Base-by-base conservation (phyloP, 371 early-diverging fungal species). In the Batkoa obscura region DNA sequence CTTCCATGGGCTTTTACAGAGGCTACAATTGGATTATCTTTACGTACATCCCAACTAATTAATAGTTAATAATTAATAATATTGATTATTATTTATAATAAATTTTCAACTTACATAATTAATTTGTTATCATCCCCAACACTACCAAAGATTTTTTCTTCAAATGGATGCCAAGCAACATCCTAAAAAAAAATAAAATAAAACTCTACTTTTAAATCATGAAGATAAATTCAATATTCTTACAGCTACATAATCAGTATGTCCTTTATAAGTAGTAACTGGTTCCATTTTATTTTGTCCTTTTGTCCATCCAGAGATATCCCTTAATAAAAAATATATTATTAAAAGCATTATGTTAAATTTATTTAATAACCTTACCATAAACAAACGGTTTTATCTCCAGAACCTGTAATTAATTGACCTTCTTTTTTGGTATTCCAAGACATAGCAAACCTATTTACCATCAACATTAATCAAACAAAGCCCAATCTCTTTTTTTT, bases 91-190 rank as follows among this genome's bases (percentile, higher is more conserved):
- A n/a, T n/a, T n/a, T n/a, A n/a, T n/a, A n/a, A n/a, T n/a, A n/a
- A n/a, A n/a, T n/a, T n/a, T n/a, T 54, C n/a, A 13, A 56, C 76
- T 68, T 79, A 86, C 83, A 97, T 78, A 60, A 92, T 68, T 46
- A 96, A 70, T 59, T 80, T 81, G 59, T 75, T 86, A 69, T 97
- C 97, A 68, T 95, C 96, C 34, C 91, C 96, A 37, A 97, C 97
- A 35, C 94, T 92, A 2, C 86, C 94, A 73, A 98, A 95, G 37
- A 94, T 60, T 56, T 76, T 68, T 31, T 80, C 79, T 65, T 85
- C 73, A 58, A 72, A 71, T 55, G 76, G 68, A 69, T 89, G 81
- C 94, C 94, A 99, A 32, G 86, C 85, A 42, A 94, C 85, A 68
- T 98, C 99, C 80, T 80, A 64, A 35, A 38, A 52, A 43, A 46